Evolutionary conservation across 1,284 basidiomycete genomes (phyloP).

Genomic region (Trichosporon faecale): DNA sequence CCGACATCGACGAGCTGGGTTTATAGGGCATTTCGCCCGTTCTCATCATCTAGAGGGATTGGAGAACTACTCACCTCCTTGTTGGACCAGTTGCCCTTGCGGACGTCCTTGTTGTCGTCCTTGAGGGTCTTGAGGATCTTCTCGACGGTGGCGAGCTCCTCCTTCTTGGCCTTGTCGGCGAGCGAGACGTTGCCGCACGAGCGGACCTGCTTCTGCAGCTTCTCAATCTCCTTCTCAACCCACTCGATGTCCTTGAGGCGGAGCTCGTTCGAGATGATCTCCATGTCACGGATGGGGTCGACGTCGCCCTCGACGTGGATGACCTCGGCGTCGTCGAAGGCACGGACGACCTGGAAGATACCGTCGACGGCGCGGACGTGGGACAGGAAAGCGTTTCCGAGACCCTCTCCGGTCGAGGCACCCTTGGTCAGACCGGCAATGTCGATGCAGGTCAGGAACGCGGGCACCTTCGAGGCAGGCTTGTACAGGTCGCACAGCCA

Average conservation of each 20-base stretch:
- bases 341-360: slow-evolving; percentile 97
- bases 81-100: slow-evolving; percentile 91
- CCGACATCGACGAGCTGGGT: slow-evolving; percentile 69
- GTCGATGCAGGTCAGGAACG: slow-evolving; percentile 96
- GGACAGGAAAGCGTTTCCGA: slow-evolving; percentile 96
- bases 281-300: slow-evolving; percentile 93
- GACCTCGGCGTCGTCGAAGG: slow-evolving; percentile 98
- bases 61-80: slow-evolving; percentile 75
- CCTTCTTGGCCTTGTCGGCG: slow-evolving; percentile 93
- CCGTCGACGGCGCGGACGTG: slow-evolving; percentile 98
- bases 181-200: slow-evolving; percentile 71
- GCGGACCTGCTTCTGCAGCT: slow-evolving; percentile 63
- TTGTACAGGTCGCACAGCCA: slow-evolving; percentile 93
- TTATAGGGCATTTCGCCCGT: slow-evolving; percentile 72
- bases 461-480: slow-evolving; percentile 81
- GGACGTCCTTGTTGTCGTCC: slow-evolving; percentile 83
- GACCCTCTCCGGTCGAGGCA: slow-evolving; percentile 94
- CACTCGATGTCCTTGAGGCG: slow-evolving; percentile 98
- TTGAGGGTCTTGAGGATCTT: slow-evolving; percentile 77
- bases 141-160: slow-evolving; percentile 86
- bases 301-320: slow-evolving; percentile 99
- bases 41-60: slow-evolving; percentile 61
- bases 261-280: slow-evolving; percentile 91
- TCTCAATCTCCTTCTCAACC: slow-evolving; percentile 88
- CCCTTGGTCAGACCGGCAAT: slow-evolving; percentile 97